Percentiles rank a stretch among this genome's conserved stretches.
Conservation (phyloP, 192 early-diverging fungal genomes). For the Allomyces macrogynus region DNA sequence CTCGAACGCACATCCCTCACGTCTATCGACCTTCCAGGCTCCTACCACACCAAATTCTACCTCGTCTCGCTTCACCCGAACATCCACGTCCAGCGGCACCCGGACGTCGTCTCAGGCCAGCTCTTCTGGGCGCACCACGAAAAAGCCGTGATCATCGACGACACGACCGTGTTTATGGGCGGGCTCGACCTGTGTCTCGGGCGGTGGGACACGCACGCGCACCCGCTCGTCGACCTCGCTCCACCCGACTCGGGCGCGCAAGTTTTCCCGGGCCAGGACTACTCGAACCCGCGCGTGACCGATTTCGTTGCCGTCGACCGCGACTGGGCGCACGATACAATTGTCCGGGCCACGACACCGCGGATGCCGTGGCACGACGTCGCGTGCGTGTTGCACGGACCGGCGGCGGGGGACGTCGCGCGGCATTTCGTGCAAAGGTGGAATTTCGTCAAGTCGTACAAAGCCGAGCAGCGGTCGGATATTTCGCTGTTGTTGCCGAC, state of each 20-base stretch:
- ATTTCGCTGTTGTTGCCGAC: no score
- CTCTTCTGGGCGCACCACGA: conserved; percentile 66
- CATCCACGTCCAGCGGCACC: conserved; percentile 47
- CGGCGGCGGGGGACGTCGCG: conserved; percentile 54
- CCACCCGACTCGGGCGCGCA: conserved; percentile 10
- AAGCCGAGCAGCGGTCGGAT: no score
- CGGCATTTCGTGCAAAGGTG: conserved; percentile 70
- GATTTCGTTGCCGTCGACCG: conserved; percentile 44
- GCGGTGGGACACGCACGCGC: conserved; percentile 62
- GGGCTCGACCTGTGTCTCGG: conserved; percentile 75
- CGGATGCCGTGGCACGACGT: conserved; percentile 86
- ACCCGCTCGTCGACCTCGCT: conserved; percentile 44
- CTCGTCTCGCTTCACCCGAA: conserved; percentile 16
- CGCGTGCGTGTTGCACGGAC: conserved; percentile 57
- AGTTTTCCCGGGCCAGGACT: conserved; percentile 55
- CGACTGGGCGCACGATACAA: conserved; percentile 5
- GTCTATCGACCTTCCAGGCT: conserved; percentile 22
- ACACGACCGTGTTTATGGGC: conserved; percentile 62
- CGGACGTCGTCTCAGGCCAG: conserved; percentile 49
- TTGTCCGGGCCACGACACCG: conserved; percentile 22
- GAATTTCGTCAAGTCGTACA: conserved; percentile 54
- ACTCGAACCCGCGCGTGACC: conserved; percentile 63
- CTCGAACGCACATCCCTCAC: no score
- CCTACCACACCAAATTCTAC: conserved; percentile 48
- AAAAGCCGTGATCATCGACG: conserved; percentile 64